Evolutionary conservation across 2,329 filamentous ascomycete genomes (phyloP), one percentile per base, ranked within the genome.

Genomic region (Sporothrix globosa): DNA sequence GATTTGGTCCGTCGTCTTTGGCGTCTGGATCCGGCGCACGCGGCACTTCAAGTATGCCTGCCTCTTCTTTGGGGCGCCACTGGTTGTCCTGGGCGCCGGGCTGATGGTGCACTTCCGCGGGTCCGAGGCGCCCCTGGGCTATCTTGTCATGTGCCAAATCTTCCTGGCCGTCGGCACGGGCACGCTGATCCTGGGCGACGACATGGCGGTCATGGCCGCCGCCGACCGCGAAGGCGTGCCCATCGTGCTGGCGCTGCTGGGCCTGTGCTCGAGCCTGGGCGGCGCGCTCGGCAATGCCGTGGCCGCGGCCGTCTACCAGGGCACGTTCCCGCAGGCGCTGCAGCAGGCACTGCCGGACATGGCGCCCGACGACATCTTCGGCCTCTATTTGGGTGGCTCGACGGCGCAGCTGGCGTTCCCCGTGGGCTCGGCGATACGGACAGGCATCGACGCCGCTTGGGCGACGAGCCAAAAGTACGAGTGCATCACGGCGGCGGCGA

Each of bases 301-400:
- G 63, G 85, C 88, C 2, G 84, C 83, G 0, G 86, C 87, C 11
- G 85, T 91, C 74, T 91, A 88, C 87, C 85, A 83, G 0, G 82
- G 83, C 73, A 80, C 84, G 7, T 85, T 90, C 74, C 84, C 85
- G 9, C 76, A 76, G 21, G 84, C 83, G 46, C 81, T 90, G 7
- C 76, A 77, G 52, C 72, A 78, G 46, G 84, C 85, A 69, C 80
- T 89, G 14, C 76, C 78, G 50, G 73, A 78, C 56, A 83, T 86
- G 72, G 79, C 88, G 0, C 86, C 86, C 24, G 73, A 80, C 19
- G 77, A 78, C 13, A 75, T 76, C 5, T 76, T 79, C 72, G 74
- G 72, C 39, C 76, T 85, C 65, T 79, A 80, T 4, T 76, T 76
- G 2, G 76, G 76, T 53, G 87, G 90, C 68, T 90, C 88, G 73